Evolutionary conservation across 1,284 basidiomycete genomes (phyloP), one percentile per base, ranked within the genome.

Genomic region (Moesziomyces globuligerus): DNA sequence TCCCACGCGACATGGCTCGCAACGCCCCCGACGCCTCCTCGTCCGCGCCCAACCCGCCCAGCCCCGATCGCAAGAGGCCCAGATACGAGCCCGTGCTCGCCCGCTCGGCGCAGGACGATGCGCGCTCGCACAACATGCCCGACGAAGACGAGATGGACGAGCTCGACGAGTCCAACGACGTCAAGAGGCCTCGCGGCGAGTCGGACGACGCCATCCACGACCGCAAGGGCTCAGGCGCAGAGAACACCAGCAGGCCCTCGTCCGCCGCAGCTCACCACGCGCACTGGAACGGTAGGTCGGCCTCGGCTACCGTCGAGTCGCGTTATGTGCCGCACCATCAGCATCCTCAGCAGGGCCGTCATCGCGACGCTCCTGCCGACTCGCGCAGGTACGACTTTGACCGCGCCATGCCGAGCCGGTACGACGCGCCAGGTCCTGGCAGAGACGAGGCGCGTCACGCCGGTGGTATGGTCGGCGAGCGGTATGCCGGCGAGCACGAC

Each of bases 141-240:
- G 58, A 60, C n/a, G 64, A 67, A 18, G 64, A 68, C 37, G 58
- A 61, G 41, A 46, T 62, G 54, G 66, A 69, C 41, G 66, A 69
- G 26, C 36, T 62, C 28, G 66, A 69, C 9, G 66, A 69, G 24
- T 48, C 50, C 11, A 56, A 54, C 39, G 66, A 58, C 18, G 36
- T 17, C 37, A 60, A 61, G 42, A 46, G 58, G 20, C 47, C 41
- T 5, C 54, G 55, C 32, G 55, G 47, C 23, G 59, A 50, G 13
- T 62, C 58, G 4, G 49, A 45, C 38, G 58, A 66, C 23, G 41
- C 43, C 6, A 57, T 56, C 18, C 10, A 42, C 18, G 65, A 68
- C 29, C 65, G 53, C 32, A 67, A 67, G 48, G 48, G 48, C 5
- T 60, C 56, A 2, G 57, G 57, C 9, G 51, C 62, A 8, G 55